Base-by-base conservation (phyloP, 106 monocot genomes). In the Allium cepa region DNA sequence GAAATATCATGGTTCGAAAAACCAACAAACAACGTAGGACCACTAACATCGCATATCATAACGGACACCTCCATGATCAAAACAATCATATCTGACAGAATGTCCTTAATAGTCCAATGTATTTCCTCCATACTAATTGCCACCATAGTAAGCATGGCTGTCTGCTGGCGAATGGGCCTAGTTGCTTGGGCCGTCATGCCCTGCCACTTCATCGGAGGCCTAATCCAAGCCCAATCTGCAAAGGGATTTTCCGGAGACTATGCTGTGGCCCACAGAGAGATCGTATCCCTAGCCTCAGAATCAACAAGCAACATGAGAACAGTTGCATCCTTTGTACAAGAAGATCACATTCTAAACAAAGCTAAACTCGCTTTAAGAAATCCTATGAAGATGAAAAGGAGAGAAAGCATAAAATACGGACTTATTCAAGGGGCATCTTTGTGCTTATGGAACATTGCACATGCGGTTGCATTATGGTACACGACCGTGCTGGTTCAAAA, bases 161-260 rank as follows among this genome's bases (percentile, higher is more conserved):
- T 82, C 46, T 58, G 71, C 58, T 82, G 78, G 78, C 74, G 82
- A 63, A 82, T 82, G 82, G 74, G 57, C 45, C 68, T 82, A 17
- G 82, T 82, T 50, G 74, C 82, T 67, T 81, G 77, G 81, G 81
- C 77, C 8, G 73, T 81, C 28, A 81, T 81, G 77, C 81, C 81
- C n/a, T 81, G 81, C 50, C 81, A 81, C 50, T 77, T 81, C 56
- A 81, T 81, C 10, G 77, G 81, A 17, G 81, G 81, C 56, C 73
- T 81, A 49, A 77, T 77, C 59, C 77, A 81, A 66, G 77, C 81
- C 51, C 77, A 81, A 70, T 78, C 82, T 51, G 82, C 82, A 12
- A 69, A 73, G 72, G 84, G 84, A 3, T 80, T 84, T 48, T 73
- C 77, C 15, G 78, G 74, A 8, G 74, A 82, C 70, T 53, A 64